Percentiles rank a stretch among this genome's conserved stretches.
Conservation (phyloP, 495 filamentous ascomycete genomes). For the Aspergillus egyptiacus region DNA sequence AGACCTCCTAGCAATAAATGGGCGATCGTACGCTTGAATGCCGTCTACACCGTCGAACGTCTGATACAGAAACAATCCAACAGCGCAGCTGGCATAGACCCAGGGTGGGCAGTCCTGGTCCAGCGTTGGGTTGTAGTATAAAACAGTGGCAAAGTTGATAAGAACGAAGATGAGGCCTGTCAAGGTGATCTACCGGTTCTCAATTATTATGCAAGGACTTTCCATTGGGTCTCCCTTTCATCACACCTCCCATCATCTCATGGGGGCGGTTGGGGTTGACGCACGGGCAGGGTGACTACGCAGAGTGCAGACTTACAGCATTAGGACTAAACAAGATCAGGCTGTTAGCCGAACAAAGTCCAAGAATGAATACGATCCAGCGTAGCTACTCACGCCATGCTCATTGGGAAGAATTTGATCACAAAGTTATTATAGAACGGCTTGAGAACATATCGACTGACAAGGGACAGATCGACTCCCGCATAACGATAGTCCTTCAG, state of each 20-base stretch:
- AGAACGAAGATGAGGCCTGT: conserved; percentile 89
- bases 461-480: conserved; percentile 78
- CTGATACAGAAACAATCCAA: conserved; percentile 91
- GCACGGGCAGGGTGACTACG: neutral
- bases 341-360: conserved; percentile 20
- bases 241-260: too few species aligned
- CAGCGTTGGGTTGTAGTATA: conserved; percentile 94
- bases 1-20: neutral
- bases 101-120: conserved; percentile 89
- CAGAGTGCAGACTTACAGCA: conserved; percentile 45
- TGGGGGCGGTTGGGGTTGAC: neutral
- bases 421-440: conserved; percentile 95
- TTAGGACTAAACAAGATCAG: conserved; percentile 45
- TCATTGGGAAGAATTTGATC: conserved; percentile 90
- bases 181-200: conserved; percentile 64
- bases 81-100: conserved; percentile 90
- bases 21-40: conserved; percentile 67
- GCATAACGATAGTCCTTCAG: conserved; percentile 90
- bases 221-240: neutral
- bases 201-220: conserved; percentile 11
- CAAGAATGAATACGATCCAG: conserved; percentile 6
- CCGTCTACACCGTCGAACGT: conserved; percentile 98
- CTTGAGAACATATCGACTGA: conserved; percentile 88
- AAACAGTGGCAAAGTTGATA: conserved; percentile 82
- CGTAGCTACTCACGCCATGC: conserved; percentile 71